Percentiles rank a stretch among this genome's conserved stretches.
phyloP scores from a whole-genome alignment of 805 yeast genomes.

The Lipomyces lipofer region DNA sequence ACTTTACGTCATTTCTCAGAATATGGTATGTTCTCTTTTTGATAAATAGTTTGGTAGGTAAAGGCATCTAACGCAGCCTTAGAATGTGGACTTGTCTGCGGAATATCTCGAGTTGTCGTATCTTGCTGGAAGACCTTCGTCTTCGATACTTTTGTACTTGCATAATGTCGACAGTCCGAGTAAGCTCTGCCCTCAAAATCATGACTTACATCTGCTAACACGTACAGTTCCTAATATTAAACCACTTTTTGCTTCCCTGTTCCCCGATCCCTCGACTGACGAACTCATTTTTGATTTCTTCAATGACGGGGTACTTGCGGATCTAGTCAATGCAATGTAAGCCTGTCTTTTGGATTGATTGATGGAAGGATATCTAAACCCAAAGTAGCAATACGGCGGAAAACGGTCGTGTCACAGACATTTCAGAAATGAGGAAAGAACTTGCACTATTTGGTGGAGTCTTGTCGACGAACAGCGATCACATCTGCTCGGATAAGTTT shows the following conservation, averaged over 20 bases:
- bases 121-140: too few species aligned
- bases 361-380: not conserved
- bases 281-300: slow-evolving; percentile 2
- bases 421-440: slow-evolving; percentile 14
- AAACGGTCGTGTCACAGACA: slow-evolving; percentile 8
- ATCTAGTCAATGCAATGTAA: slow-evolving; percentile 5
- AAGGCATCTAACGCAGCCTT: too few species aligned
- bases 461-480: not conserved
- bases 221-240: not conserved
- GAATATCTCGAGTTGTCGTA: too few species aligned
- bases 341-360: not conserved
- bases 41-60: too few species aligned
- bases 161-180: too few species aligned
- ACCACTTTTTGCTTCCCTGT: not conserved
- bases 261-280: not conserved
- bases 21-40: not conserved
- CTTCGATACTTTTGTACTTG: too few species aligned
- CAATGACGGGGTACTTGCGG: not conserved
- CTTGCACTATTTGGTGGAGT: slow-evolving; percentile 1
- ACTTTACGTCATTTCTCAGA: not conserved
- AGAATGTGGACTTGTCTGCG: too few species aligned
- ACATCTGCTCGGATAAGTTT: not conserved
- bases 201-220: too few species aligned
- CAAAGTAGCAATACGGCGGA: slow-evolving; percentile 4
- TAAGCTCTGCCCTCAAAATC: too few species aligned